phyloP scores from a whole-genome alignment of 495 filamentous ascomycete species.

The Penicillium parvum region DNA sequence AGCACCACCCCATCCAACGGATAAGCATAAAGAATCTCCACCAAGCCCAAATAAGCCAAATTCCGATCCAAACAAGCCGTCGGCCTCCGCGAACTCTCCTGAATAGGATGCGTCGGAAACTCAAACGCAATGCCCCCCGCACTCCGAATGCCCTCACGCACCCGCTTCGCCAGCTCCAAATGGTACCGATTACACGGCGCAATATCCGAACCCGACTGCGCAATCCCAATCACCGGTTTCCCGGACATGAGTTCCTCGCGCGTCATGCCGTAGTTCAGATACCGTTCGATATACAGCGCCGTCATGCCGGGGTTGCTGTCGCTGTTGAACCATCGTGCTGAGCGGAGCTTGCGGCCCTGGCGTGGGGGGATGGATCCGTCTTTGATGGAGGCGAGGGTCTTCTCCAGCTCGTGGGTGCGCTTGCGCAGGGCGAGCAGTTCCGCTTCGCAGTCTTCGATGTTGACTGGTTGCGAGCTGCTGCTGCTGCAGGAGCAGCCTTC shows the following conservation, averaged over 20 bases:
- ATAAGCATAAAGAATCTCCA: slow-evolving; percentile 50
- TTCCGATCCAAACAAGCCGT: slow-evolving; percentile 53
- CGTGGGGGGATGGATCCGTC: slow-evolving; percentile 3
- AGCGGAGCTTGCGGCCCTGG: slow-evolving; percentile 37
- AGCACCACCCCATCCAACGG: slow-evolving; percentile 52
- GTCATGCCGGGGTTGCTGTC: slow-evolving; percentile 47
- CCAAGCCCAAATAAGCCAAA: slow-evolving; percentile 47
- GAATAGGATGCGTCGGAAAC: slow-evolving; percentile 54
- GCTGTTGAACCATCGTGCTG: slow-evolving; percentile 45
- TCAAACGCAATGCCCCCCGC: slow-evolving; percentile 54
- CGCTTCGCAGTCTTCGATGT: slow-evolving; percentile 24
- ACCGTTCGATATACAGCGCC: slow-evolving; percentile 50
- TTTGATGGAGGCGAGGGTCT: slow-evolving; percentile 9
- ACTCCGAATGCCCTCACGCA: slow-evolving; percentile 49
- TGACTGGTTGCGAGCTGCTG: slow-evolving; percentile 8
- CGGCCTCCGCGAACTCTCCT: slow-evolving; percentile 47
- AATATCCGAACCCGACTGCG: slow-evolving; percentile 52
- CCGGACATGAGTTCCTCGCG: slow-evolving; percentile 50
- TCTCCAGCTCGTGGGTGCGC: slow-evolving; percentile 26
- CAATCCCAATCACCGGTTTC: slow-evolving; percentile 56
- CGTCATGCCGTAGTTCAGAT: slow-evolving; percentile 52
- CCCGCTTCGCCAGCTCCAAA: slow-evolving; percentile 48
- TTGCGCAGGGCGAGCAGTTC: slow-evolving; percentile 20
- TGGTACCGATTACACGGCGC: slow-evolving; percentile 53
- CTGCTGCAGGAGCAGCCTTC: slow-evolving; percentile 37